Percentiles rank a stretch among this genome's conserved stretches.
Conservation (phyloP, 139 green algal species). For the Limnomonas spitsbergensis region DNA sequence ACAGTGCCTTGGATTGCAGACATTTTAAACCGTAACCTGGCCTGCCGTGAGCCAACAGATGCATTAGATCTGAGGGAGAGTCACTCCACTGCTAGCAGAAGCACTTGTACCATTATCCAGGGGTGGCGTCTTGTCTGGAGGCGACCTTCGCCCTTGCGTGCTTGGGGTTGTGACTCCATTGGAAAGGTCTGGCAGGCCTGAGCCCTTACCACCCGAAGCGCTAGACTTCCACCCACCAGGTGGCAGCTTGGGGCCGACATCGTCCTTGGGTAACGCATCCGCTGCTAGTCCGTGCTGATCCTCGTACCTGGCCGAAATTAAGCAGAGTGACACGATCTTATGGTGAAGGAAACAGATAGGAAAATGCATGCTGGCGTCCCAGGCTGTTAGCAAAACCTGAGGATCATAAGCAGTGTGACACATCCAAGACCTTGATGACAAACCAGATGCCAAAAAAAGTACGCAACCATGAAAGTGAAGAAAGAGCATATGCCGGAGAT, state of each 20-base stretch:
- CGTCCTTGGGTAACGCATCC: conserved; percentile 32
- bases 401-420: background rate
- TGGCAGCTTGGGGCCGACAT: conserved; percentile 55
- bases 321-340: no score
- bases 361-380: background rate
- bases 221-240: conserved; percentile 48
- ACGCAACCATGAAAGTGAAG: background rate
- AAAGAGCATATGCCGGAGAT: no score
- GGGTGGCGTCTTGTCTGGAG: no score
- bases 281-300: conserved; percentile 27
- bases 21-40: background rate
- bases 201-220: background rate
- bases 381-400: background rate
- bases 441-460: background rate
- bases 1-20: no score
- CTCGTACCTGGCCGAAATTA: conserved; percentile 38
- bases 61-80: no score
- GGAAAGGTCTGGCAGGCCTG: background rate
- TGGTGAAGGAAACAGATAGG: no score
- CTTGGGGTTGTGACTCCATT: background rate
- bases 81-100: no score
- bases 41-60: background rate
- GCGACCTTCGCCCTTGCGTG: background rate
- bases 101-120: no score
- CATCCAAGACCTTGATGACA: no score